Base-by-base conservation (phyloP, 2,329 filamentous ascomycete species). In the Colletotrichum limetticola region DNA sequence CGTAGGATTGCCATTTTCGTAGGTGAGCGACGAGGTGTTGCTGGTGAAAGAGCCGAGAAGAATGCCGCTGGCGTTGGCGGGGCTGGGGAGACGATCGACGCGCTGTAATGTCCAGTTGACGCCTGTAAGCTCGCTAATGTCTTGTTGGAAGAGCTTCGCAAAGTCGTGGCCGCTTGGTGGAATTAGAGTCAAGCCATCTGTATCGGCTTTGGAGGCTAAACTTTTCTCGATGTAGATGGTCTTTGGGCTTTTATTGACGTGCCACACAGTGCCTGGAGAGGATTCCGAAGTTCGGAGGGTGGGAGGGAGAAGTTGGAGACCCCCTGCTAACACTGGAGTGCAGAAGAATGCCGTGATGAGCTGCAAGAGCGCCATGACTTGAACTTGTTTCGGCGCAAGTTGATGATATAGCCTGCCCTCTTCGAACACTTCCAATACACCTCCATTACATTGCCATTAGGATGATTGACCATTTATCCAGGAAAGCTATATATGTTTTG, bases 161-260 rank as follows among this genome's bases (percentile, higher is more conserved):
- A 89, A 89, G 4, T 88, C 84, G n/a, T 79, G 75, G 1, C 85
- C 85, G 0, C 83, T 85, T 0, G 87, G 87, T 1, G 87, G 87
- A 56, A 89, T 88, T 9, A 88, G 80, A 0, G 86, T 89, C 32
- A 88, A 76, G 1, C 87, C 87, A 62, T 83, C 78, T 0, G 80
- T 79, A 67, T 89, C 87, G 8, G 78, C 80, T 37, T 74, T 76
- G 1, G 79, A 76, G 0, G 85, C 83, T 59, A 88, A 84, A 1
- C 70, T 74, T 0, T 75, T 73, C 4, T 84, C 77, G 11, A 89
- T 82, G 68, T 85, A 88, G 35, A 87, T 82, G 4, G 77, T 82
- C 56, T 72, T 75, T 0, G 68, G 35, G 46, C 58, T 53, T 0
- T 53, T 59, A 2, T 42, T 42, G 4, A 58, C n/a, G 1, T 53